Conservation (phyloP, 768 basidiomycete species). For the Boletus vinaceobasis region DNA sequence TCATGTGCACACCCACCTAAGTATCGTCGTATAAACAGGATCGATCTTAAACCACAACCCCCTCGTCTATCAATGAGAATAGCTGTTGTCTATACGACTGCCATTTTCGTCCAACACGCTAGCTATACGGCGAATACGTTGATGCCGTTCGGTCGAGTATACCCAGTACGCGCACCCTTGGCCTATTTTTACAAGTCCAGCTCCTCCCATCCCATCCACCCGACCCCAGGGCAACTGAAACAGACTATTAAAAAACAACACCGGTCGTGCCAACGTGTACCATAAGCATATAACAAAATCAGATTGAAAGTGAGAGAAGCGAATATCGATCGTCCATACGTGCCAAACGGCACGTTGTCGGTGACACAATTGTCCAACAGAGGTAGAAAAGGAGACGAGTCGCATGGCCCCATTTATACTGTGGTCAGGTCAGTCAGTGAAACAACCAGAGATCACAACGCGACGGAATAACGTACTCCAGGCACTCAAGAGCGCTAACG, state of each 20-base stretch:
- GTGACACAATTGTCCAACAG: neutral
- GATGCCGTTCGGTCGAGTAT: too few species aligned
- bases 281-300: neutral
- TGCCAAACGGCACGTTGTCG: neutral
- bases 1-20: too few species aligned
- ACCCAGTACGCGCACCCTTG: too few species aligned
- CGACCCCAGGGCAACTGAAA: too few species aligned
- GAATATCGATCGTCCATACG: neutral
- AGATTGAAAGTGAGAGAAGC: rapidly evolving
- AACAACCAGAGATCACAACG: neutral
- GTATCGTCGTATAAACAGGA: too few species aligned
- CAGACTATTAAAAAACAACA: neutral
- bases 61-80: too few species aligned
- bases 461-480: neutral
- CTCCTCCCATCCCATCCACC: too few species aligned
- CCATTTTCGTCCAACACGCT: too few species aligned
- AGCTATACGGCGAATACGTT: too few species aligned
- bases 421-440: neutral
- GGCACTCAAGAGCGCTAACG: neutral
- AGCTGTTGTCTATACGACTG: too few species aligned
- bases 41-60: too few species aligned
- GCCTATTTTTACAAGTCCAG: too few species aligned
- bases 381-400: neutral
- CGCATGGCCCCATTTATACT: neutral
- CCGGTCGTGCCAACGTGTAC: neutral